phyloP scores from a whole-genome alignment of 306 rosid genomes.

The Oxytropis ochrocephala region DNA sequence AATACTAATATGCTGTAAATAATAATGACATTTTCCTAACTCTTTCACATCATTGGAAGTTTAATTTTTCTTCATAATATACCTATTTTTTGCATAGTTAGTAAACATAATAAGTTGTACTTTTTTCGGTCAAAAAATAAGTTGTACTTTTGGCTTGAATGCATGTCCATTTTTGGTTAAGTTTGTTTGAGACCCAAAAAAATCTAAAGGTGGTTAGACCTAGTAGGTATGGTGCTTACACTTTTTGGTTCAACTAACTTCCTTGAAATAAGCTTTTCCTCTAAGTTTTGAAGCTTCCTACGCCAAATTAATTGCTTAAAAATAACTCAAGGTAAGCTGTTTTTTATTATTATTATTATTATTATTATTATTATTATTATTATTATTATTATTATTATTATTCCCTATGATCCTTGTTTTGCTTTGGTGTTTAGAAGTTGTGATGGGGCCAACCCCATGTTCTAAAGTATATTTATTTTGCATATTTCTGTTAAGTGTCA shows the following conservation, averaged over 20 bases:
- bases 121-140: too few species aligned
- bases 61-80: not conserved
- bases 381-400: too few species aligned
- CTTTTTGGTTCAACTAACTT: constrained; percentile 28
- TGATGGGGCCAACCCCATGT: constrained; percentile 33
- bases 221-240: constrained; percentile 2
- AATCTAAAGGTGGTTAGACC: constrained; percentile 12
- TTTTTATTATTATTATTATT: too few species aligned
- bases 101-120: too few species aligned
- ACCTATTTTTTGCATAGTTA: not conserved
- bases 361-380: too few species aligned
- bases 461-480: constrained; percentile 7
- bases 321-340: constrained; percentile 9
- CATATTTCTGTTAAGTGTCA: constrained; percentile 9
- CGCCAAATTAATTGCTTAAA: constrained; percentile 26
- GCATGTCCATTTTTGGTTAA: constrained; percentile 14
- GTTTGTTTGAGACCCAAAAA: constrained; percentile 20
- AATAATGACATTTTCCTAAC: not conserved
- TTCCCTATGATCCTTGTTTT: not conserved
- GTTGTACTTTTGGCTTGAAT: too few species aligned
- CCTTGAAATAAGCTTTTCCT: constrained; percentile 10
- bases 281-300: constrained; percentile 2
- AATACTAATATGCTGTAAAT: not conserved
- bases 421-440: constrained; percentile 7
- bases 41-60: constrained; percentile 2